Percentiles rank a stretch among this genome's conserved stretches.
These are phyloP conservation scores for Trichoderma polysporum DNA, from an alignment of 2,329 filamentous ascomycete genomes.

Conservation along the genomic window DNA sequence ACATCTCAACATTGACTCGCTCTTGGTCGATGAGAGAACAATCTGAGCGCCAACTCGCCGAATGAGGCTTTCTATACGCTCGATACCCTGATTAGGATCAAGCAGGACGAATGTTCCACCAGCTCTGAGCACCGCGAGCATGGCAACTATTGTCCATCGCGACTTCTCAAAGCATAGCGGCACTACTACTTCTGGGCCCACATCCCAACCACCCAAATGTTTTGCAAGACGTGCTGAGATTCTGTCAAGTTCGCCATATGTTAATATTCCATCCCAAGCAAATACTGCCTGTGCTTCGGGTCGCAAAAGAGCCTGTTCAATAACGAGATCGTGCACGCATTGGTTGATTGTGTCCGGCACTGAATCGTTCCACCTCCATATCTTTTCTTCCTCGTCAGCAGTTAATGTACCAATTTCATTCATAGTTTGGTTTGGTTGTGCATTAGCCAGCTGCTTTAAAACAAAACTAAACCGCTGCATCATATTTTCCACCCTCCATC, in stretches of 20 bases:
- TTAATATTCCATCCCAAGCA: constrained; percentile 21
- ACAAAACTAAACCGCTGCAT: constrained; percentile 3
- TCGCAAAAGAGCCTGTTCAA: background rate
- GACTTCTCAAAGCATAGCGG: constrained; percentile 2
- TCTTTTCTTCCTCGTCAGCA: background rate
- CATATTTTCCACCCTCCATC: constrained; percentile 7
- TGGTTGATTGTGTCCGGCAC: background rate
- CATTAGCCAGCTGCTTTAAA: background rate
- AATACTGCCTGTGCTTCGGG: constrained; percentile 23
- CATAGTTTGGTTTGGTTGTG: background rate
- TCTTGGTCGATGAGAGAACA: too few relatives aligned
- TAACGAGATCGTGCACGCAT: background rate
- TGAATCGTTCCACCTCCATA: background rate
- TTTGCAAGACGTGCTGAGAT: too few relatives aligned
- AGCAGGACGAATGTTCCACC: background rate
- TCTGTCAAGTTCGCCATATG: too few relatives aligned
- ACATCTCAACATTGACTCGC: too few relatives aligned
- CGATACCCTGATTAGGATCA: too few relatives aligned
- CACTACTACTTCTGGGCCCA: background rate
- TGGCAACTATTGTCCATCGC: background rate
- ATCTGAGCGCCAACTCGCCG: background rate
- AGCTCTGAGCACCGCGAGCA: background rate
- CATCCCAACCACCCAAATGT: too few relatives aligned
- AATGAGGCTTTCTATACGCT: too few relatives aligned
- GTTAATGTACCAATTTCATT: background rate